A percentile compares a stretch with the other conserved stretches of the same genome.
Conservation (phyloP, 257 asterid species). For the Nicotiana otophora region DNA sequence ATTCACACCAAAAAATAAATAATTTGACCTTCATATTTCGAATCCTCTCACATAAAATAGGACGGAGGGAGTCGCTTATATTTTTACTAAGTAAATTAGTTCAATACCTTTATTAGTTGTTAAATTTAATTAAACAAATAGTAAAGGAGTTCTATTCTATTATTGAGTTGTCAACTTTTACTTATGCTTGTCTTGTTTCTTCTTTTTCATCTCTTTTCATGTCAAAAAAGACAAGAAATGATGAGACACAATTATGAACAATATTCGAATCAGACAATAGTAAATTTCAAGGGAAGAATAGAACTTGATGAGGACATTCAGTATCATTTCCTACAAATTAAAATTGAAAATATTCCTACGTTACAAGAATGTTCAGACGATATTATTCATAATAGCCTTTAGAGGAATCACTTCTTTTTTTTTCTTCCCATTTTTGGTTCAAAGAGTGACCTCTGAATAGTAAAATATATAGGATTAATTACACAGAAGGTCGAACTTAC, state of each 20-base stretch:
- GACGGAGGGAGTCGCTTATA: too few relatives aligned
- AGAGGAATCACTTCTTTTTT: too few relatives aligned
- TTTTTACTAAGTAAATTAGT: too few relatives aligned
- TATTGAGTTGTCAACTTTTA: neutral
- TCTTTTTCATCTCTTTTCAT: conserved; percentile 4
- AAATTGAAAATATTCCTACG: neutral
- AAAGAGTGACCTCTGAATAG: neutral
- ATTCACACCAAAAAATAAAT: too few relatives aligned
- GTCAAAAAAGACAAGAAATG: neutral
- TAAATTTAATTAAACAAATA: neutral
- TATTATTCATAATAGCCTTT: neutral
- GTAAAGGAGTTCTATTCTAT: neutral
- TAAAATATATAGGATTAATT: too few relatives aligned
- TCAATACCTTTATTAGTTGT: too few relatives aligned
- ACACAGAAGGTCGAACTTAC: too few relatives aligned
- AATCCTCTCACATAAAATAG: too few relatives aligned
- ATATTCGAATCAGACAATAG: neutral
- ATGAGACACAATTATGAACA: neutral
- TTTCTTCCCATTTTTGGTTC: neutral
- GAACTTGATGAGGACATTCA: neutral
- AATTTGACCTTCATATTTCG: too few relatives aligned
- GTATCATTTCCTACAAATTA: neutral
- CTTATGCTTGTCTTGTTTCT: neutral
- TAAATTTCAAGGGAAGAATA: neutral
- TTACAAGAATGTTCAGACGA: neutral